These are phyloP conservation scores for Luvunga scandens DNA, from an alignment of 345 rosid species.

Conservation along the genomic window DNA sequence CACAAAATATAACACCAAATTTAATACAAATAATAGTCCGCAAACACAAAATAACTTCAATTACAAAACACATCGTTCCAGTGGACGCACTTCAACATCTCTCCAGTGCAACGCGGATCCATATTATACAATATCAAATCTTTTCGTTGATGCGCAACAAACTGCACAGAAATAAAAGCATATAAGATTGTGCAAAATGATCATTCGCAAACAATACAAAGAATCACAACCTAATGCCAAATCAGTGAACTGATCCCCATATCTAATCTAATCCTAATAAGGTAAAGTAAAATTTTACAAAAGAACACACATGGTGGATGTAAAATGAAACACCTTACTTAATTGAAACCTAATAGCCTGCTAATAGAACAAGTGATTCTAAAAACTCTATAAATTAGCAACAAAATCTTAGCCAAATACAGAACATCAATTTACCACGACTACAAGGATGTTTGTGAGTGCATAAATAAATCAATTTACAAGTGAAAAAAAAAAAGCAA, in stretches of 20 bases:
- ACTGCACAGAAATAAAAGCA: slow-evolving; percentile 8
- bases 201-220: background rate
- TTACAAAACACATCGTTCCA: background rate
- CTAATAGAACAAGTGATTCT: too few relatives aligned
- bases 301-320: too few relatives aligned
- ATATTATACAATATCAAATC: slow-evolving; percentile 9
- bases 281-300: too few relatives aligned
- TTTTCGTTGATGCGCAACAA: background rate
- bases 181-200: slow-evolving; percentile 1
- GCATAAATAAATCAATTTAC: too few relatives aligned
- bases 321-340: too few relatives aligned
- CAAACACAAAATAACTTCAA: background rate
- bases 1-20: background rate
- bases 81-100: slow-evolving; percentile 29
- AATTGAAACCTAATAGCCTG: too few relatives aligned
- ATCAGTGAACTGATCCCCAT: background rate
- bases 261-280: background rate
- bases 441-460: too few relatives aligned
- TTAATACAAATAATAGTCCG: background rate
- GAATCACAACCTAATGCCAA: background rate
- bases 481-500: too few relatives aligned
- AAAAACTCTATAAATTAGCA: too few relatives aligned
- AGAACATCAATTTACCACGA: too few relatives aligned
- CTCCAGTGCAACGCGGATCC: slow-evolving; percentile 35
- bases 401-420: too few relatives aligned